phyloP scores from a whole-genome alignment of 805 yeast species.

The Phaffomyces opuntiae region DNA sequence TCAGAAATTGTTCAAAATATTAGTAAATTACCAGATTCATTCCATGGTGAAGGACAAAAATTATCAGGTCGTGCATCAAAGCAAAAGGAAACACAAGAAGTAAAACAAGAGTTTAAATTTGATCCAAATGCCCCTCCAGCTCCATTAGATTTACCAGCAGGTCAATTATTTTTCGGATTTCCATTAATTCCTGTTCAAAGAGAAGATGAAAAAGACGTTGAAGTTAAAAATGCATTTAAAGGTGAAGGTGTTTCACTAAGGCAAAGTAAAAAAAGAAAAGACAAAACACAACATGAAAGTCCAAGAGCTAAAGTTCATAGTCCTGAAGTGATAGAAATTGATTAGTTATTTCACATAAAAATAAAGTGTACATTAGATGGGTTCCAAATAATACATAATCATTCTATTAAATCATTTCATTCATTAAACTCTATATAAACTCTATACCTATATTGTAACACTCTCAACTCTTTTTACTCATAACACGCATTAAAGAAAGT shows the following conservation, averaged over 20 bases:
- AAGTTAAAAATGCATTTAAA: conserved; percentile 27
- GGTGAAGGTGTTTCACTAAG: conserved; percentile 79
- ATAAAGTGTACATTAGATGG: not conserved
- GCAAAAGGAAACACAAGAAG: conserved; percentile 4
- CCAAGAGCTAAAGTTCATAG: conserved; percentile 58
- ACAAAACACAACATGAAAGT: conserved; percentile 43
- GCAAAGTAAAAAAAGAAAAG: conserved; percentile 63
- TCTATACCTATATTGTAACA: not conserved
- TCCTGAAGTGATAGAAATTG: conserved; percentile 79
- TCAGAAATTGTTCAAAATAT: conserved; percentile 47
- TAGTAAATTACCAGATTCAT: conserved; percentile 26
- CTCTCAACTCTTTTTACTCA: conserved; percentile 19
- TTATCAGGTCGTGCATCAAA: conserved; percentile 53
- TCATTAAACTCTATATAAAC: not conserved
- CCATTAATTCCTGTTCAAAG: conserved; percentile 50
- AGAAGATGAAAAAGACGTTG: conserved; percentile 22
- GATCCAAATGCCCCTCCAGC: conserved; percentile 60
- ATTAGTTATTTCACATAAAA: conserved; percentile 19
- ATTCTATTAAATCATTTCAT: not conserved
- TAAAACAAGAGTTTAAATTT: conserved; percentile 33
- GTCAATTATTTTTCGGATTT: conserved; percentile 89
- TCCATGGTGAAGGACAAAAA: conserved; percentile 61
- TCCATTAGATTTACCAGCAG: conserved; percentile 68
- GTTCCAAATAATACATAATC: not conserved
- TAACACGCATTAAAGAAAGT: conserved; percentile 30